These are phyloP conservation scores for Plasmodium berghei DNA, from an alignment of 169 alveolate species.

Conservation along the genomic window DNA sequence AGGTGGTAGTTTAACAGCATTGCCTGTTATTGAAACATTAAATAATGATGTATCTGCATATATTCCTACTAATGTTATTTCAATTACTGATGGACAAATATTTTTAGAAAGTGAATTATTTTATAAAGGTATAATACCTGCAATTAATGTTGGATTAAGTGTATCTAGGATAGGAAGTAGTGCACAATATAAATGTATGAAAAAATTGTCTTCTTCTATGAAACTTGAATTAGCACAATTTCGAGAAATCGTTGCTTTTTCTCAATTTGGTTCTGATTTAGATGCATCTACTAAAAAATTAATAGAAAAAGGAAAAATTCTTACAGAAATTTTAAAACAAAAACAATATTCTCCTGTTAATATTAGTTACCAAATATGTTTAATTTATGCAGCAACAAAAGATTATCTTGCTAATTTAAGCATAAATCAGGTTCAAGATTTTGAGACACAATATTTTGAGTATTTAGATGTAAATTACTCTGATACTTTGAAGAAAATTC, in stretches of 20 bases:
- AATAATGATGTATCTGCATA: conserved; percentile 99
- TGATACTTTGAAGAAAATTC: conserved; percentile 43
- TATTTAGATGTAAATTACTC: conserved; percentile 33
- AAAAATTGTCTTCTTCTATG: conserved; percentile 93
- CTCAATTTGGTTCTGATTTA: conserved; percentile 97
- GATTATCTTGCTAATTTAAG: conserved; percentile 85
- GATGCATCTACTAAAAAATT: conserved; percentile 96
- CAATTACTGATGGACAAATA: conserved; percentile 98
- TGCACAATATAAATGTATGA: conserved; percentile 95
- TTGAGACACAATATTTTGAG: conserved; percentile 69
- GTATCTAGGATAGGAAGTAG: conserved; percentile 98
- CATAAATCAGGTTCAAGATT: conserved; percentile 83
- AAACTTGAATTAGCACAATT: conserved; percentile 96
- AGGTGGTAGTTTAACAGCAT: conserved; percentile 97
- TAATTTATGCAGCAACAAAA: conserved; percentile 89
- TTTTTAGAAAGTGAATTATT: conserved; percentile 97
- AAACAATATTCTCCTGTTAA: conserved; percentile 90
- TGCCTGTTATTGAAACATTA: conserved; percentile 98
- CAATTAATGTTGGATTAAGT: conserved; percentile 98
- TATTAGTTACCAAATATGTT: conserved; percentile 85
- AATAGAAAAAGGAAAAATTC: conserved; percentile 94
- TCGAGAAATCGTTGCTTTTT: conserved; percentile 98
- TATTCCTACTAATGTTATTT: conserved; percentile 98
- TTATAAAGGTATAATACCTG: conserved; percentile 98
- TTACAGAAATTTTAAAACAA: conserved; percentile 94